Base-by-base conservation (phyloP, 768 basidiomycete species). In the Boletus bicolor region DNA sequence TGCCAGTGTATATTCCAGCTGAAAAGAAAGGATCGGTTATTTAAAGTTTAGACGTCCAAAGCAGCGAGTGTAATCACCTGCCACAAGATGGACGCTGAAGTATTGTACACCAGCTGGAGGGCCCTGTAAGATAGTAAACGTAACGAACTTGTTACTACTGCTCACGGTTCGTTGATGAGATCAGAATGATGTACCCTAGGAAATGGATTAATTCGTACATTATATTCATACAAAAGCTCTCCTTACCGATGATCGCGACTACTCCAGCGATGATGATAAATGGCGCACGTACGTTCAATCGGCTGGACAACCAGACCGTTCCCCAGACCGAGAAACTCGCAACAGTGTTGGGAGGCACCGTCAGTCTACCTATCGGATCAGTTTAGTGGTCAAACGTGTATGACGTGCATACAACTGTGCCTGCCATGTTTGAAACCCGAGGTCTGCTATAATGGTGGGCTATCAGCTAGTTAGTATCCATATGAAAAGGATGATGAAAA, bases 361-460 rank as follows among this genome's bases (percentile, higher is more conserved):
- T 81, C 75, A 85, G 74, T 49, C 81, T 82, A 52, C 17, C 32
- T 19, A 15, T 44, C 44, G 1, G 19, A 34, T 58, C 34, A 58
- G 50, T 17, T 15, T 2, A n/a, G 14, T 8, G 34, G 45, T 19
- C 11, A 24, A 42, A 54, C 12, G 4, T 17, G 9, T 38, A 19
- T 64, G 21, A 28, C 17, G 44, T 4, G 48, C 77, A 49, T 64
- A 82, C 82, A 85, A 57, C 64, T 85, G 82, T 26, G 82, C 83
- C 65, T 84, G 73, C 84, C 84, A 84, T 38, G 76, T 79, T 49
- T 77, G 63, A 59, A 79, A 85, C 24, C 85, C 84, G 5, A 86
- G 75, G 3, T 71, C 73, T 5, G 79, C 75, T 53, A 86, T 82
- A 56, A 86, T 84, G 1, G 82, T 82, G 4, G 84, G 84, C 79